Evolutionary conservation across 2,329 filamentous ascomycete genomes (phyloP).

Genomic region (Alternaria ventricosa): DNA sequence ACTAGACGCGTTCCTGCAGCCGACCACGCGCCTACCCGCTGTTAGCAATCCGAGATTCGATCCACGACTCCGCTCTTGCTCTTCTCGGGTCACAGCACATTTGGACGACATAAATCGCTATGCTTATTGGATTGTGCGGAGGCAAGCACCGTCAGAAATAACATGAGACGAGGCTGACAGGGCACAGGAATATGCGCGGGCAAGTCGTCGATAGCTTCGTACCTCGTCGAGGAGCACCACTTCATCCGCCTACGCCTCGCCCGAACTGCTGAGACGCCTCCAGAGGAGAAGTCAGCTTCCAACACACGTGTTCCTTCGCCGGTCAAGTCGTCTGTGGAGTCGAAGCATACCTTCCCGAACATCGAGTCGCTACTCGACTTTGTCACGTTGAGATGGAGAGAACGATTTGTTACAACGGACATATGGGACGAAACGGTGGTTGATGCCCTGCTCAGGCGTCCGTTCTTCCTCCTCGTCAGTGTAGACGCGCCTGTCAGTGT

Average conservation of each 20-base stretch:
- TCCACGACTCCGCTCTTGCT: not conserved
- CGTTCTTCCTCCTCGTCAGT: constrained; percentile 92
- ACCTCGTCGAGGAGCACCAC: constrained; percentile 81
- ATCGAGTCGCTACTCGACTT: constrained; percentile 78
- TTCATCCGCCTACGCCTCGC: constrained; percentile 76
- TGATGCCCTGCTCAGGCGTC: constrained; percentile 77
- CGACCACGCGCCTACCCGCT: constrained; percentile 10
- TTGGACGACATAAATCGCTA: constrained; percentile 40
- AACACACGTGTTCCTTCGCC: constrained; percentile 43
- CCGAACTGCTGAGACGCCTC: constrained; percentile 45
- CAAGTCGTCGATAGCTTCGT: constrained; percentile 87
- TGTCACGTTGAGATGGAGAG: constrained; percentile 83
- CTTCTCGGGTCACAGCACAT: not conserved
- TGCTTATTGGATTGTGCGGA: constrained; percentile 77
- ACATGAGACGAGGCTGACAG: constrained; percentile 17
- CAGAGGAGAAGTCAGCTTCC: constrained; percentile 52
- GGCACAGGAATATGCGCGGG: constrained; percentile 84
- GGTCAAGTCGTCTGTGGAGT: constrained; percentile 15
- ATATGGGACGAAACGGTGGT: constrained; percentile 75
- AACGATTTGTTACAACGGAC: constrained; percentile 85
- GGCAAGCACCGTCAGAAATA: constrained; percentile 26
- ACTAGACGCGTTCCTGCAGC: constrained; percentile 36
- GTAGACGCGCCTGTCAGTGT: constrained; percentile 87
- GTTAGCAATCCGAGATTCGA: not conserved
- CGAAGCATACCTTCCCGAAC: constrained; percentile 52